phyloP scores from a whole-genome alignment of 257 asterid genomes.

The Solanum megistacrolobum region DNA sequence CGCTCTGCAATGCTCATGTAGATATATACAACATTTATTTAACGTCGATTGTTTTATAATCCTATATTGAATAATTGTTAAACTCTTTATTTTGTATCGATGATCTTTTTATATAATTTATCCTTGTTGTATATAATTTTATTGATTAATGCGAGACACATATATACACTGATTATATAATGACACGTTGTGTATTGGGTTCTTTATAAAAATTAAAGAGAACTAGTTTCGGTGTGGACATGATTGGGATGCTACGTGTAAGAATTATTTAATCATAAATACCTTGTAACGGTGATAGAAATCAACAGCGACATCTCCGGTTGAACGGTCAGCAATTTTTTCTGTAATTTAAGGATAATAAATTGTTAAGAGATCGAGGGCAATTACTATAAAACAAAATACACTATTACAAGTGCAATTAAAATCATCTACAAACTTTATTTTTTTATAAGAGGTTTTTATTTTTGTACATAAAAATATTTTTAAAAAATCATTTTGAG shows the following conservation, averaged over 20 bases:
- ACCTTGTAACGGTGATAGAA: constrained; percentile 24
- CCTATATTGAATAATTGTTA: too few species aligned
- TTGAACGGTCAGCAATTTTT: constrained; percentile 14
- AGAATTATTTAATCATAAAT: background rate
- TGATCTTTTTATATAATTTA: background rate
- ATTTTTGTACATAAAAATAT: too few species aligned
- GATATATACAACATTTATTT: too few species aligned
- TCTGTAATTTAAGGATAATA: constrained; percentile 4
- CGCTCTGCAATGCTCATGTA: background rate
- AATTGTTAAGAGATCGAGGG: background rate
- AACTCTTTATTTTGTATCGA: background rate
- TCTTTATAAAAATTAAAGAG: background rate
- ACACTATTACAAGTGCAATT: background rate
- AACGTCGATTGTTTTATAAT: background rate
- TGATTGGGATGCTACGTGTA: background rate
- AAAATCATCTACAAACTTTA: background rate
- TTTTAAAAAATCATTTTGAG: too few species aligned
- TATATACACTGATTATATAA: too few species aligned
- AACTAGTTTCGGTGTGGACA: background rate
- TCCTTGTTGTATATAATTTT: background rate
- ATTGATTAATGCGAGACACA: background rate
- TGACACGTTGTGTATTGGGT: background rate
- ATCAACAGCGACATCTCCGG: constrained; percentile 34
- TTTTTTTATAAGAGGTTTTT: background rate
- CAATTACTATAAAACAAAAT: background rate